Base-by-base conservation (phyloP, 2,329 filamentous ascomycete genomes). In the Sporothrix humicola region DNA sequence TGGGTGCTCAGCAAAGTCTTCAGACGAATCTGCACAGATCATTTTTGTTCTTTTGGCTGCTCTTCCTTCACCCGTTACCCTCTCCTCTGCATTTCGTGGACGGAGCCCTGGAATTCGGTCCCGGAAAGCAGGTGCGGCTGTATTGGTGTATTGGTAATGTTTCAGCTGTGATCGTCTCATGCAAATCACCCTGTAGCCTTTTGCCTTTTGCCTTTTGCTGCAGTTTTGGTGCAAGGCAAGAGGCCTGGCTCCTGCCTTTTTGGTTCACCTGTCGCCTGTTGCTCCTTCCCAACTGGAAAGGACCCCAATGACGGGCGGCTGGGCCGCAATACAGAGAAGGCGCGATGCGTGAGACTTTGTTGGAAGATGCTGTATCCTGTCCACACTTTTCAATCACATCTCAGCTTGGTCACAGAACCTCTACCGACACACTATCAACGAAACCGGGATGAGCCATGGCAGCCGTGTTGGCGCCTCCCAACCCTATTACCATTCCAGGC, bases 91-190 rank as follows among this genome's bases (percentile, higher is more conserved):
- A n/a, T 63, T 20, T 68, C 61, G n/a, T 8, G 8, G 20, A 42
- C 52, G 31, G 12, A 15, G 52, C 44, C 17, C 68, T 31, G 8
- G 23, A 17, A 70, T 46, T 20, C 5, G 52, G 69, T 69, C 54
- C 72, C 68, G 42, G 61, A 52, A 59, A 71, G 68, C 58, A 72
- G 73, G 63, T 50, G 59, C 61, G 73, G 66, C 71, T 72, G 70
- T 71, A 69, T 72, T 65, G 73, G 48, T 17, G 70, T 71, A 69
- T 72, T 65, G 73, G 48, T 17, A 20, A 42, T 72, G 73, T 74
- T 74, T 74, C 73, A 74, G 73, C 26, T 56, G 59, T 7, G 26
- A 72, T 72, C 70, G 54, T 37, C 63, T 74, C 54, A 74, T 74
- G 70, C 71, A 56, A 66, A 73, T 71, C 70, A 56, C 44, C 23